Evolutionary conservation across 768 basidiomycete species (phyloP).

Genomic region (Symmetrospora coprosmae): DNA sequence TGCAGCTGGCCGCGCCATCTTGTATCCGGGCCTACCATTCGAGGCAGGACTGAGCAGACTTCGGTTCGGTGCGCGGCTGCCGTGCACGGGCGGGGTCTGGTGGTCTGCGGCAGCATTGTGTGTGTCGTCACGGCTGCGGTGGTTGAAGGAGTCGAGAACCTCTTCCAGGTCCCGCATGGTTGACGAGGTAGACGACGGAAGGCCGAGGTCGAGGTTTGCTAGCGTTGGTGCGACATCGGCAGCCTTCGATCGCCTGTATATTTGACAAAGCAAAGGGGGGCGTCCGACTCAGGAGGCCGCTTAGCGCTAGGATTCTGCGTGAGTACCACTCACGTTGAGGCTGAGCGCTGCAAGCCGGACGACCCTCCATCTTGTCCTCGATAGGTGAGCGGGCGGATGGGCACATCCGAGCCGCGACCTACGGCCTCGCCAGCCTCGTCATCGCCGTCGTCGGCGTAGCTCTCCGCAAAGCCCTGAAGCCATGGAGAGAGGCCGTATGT

Average conservation of each 20-base stretch:
- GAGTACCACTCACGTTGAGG: no score
- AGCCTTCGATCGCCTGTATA: no score
- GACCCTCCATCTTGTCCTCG: no score
- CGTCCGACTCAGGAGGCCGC: no score
- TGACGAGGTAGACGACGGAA: not conserved
- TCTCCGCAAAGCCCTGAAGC: slow-evolving; percentile 7
- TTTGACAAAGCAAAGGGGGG: no score
- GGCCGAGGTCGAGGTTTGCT: not conserved
- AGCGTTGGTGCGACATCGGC: not conserved
- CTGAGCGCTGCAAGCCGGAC: no score
- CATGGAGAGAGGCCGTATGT: no score
- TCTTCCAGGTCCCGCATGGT: slow-evolving; percentile 6
- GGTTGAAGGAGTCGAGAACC: not conserved
- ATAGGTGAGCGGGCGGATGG: not conserved
- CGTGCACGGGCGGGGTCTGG: not conserved
- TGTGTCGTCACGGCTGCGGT: not conserved
- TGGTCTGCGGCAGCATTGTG: not conserved
- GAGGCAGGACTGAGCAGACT: not conserved
- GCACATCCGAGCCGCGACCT: no score
- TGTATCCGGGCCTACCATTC: not conserved
- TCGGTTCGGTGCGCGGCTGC: not conserved
- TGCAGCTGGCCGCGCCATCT: not conserved
- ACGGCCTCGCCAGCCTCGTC: not conserved
- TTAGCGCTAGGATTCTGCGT: no score
- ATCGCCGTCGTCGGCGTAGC: slow-evolving; percentile 8